A percentile compares a stretch with the other conserved stretches of the same genome.
Evolutionary conservation across 1,139 yeast genomes (phyloP).

Genomic region (Hyphopichia buzzinii): DNA sequence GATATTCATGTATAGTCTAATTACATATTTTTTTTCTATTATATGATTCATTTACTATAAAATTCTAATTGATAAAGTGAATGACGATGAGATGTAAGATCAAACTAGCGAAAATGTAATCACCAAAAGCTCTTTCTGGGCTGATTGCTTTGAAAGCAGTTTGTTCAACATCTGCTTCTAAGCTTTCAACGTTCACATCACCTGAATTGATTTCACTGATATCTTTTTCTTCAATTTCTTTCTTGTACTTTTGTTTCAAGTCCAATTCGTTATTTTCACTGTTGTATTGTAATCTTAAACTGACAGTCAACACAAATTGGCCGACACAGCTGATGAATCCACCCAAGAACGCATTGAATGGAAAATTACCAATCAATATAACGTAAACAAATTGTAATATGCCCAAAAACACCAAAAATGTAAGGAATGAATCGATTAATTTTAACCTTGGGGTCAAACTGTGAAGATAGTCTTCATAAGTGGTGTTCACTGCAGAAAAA

Average conservation of each 20-base stretch:
- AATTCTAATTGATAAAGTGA: slow-evolving; percentile 85
- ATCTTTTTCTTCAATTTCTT: slow-evolving; percentile 5
- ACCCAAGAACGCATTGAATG: slow-evolving; percentile 94
- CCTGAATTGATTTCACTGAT: slow-evolving; percentile 4
- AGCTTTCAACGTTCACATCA: slow-evolving; percentile 9
- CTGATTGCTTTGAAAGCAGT: slow-evolving; percentile 52
- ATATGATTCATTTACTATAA: too few species aligned
- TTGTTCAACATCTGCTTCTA: slow-evolving; percentile 6
- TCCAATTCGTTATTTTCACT: slow-evolving; percentile 13
- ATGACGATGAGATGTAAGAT: slow-evolving; percentile 83
- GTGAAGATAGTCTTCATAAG: slow-evolving; percentile 45
- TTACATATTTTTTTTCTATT: slow-evolving; percentile 9
- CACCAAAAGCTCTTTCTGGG: slow-evolving; percentile 86
- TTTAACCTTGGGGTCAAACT: slow-evolving; percentile 49
- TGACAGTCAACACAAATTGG: slow-evolving; percentile 84
- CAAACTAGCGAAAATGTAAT: slow-evolving; percentile 82
- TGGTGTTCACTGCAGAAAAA: slow-evolving; percentile 43
- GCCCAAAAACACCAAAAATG: slow-evolving; percentile 72
- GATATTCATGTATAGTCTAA: slow-evolving; percentile 10
- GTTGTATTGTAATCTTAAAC: slow-evolving; percentile 68
- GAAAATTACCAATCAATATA: slow-evolving; percentile 79
- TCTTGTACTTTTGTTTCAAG: neutral
- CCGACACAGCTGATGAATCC: slow-evolving; percentile 94
- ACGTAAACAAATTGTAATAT: slow-evolving; percentile 76
- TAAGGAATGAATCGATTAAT: slow-evolving; percentile 76